Evolutionary conservation across 2,329 filamentous ascomycete genomes (phyloP).

Genomic region (Diaporthe ilicicola): DNA sequence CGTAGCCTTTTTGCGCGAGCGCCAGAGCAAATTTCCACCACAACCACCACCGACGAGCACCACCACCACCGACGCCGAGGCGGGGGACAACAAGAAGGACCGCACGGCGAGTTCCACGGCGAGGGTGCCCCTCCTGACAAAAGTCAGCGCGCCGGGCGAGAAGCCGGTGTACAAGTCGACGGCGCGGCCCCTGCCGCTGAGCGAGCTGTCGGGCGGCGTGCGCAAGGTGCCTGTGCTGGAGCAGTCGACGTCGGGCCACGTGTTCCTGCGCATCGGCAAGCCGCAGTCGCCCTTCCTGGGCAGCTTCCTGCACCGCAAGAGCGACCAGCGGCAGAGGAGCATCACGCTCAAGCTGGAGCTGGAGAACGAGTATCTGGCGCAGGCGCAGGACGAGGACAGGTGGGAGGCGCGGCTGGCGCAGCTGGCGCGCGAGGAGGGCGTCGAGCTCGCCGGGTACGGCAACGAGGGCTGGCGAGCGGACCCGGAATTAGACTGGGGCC

Average conservation of each 20-base stretch:
- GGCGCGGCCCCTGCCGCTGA: constrained; percentile 56
- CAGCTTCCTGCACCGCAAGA: constrained; percentile 63
- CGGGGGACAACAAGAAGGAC: neutral
- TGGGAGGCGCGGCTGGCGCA: constrained; percentile 55
- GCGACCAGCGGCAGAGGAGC: constrained; percentile 52
- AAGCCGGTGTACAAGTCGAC: constrained; percentile 58
- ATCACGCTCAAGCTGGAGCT: constrained; percentile 49
- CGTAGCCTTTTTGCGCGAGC: constrained; percentile 49
- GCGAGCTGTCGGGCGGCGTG: constrained; percentile 55
- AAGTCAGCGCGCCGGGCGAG: constrained; percentile 39
- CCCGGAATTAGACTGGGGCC: constrained; percentile 31
- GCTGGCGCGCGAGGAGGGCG: constrained; percentile 46
- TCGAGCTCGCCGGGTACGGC: constrained; percentile 41
- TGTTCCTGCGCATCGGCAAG: constrained; percentile 73
- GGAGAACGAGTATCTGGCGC: constrained; percentile 45
- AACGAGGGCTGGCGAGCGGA: constrained; percentile 41
- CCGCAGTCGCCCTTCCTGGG: constrained; percentile 69
- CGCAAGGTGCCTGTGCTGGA: constrained; percentile 67
- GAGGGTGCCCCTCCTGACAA: constrained; percentile 38
- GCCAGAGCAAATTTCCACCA: constrained; percentile 43
- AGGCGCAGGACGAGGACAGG: constrained; percentile 52
- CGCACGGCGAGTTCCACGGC: neutral
- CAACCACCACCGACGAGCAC: constrained; percentile 46
- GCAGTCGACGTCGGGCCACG: constrained; percentile 58
- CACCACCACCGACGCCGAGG: constrained; percentile 25